Evolutionary conservation across 2,329 filamentous ascomycete species (phyloP).

Genomic region (Beauveria pseudobassiana): DNA sequence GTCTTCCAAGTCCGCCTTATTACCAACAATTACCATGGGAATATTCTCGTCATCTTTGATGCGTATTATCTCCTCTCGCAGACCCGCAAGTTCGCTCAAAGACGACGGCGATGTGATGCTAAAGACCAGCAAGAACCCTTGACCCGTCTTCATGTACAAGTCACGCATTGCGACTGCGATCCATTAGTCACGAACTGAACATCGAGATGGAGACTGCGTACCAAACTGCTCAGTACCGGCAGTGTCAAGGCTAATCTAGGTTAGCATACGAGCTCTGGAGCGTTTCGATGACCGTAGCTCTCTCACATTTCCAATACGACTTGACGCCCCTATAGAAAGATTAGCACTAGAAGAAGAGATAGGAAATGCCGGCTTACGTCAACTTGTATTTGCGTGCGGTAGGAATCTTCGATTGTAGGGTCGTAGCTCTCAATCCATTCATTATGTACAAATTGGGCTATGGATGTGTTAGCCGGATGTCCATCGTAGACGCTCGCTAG

Average conservation of each 20-base stretch:
- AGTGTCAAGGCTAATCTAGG: slow-evolving; percentile 62
- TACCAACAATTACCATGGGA: slow-evolving; percentile 84
- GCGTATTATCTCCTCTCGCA: slow-evolving; percentile 83
- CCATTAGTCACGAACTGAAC: slow-evolving; percentile 16
- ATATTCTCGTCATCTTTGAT: slow-evolving; percentile 84
- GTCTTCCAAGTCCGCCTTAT: slow-evolving; percentile 86
- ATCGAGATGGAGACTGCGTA: slow-evolving; percentile 35
- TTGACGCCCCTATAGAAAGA: slow-evolving; percentile 60
- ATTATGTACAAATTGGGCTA: slow-evolving; percentile 89
- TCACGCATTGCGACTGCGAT: slow-evolving; percentile 58
- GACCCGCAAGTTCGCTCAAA: slow-evolving; percentile 70
- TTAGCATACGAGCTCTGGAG: slow-evolving; percentile 14
- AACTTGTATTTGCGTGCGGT: slow-evolving; percentile 67
- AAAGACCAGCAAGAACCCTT: slow-evolving; percentile 87
- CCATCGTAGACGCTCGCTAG: neutral
- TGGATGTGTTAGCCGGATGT: slow-evolving; percentile 15
- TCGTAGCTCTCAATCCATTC: slow-evolving; percentile 89
- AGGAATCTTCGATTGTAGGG: slow-evolving; percentile 72
- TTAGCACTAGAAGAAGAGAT: neutral
- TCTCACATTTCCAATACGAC: slow-evolving; percentile 81
- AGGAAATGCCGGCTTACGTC: slow-evolving; percentile 55
- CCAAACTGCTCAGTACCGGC: slow-evolving; percentile 91
- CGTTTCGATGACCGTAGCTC: slow-evolving; percentile 13
- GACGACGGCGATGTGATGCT: slow-evolving; percentile 82
- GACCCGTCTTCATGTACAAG: slow-evolving; percentile 87